These are phyloP conservation scores for Sphagnurus paluster DNA, from an alignment of 1,284 basidiomycete species.

Conservation along the genomic window DNA sequence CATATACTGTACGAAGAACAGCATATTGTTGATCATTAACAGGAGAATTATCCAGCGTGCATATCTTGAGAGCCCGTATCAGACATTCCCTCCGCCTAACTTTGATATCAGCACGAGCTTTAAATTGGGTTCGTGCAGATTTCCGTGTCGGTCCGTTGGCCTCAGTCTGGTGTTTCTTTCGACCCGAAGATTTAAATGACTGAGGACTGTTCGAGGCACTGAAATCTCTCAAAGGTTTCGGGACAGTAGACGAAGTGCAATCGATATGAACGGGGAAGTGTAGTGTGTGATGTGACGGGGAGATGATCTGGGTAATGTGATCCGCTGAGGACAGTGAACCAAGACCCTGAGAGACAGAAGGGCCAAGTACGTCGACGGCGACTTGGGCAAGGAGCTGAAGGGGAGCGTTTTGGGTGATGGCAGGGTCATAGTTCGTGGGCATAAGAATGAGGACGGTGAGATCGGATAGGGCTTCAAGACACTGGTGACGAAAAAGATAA, in stretches of 20 bases:
- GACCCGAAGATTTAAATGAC: constrained; percentile 23
- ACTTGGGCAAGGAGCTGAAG: constrained; percentile 42
- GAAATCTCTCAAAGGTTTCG: constrained; percentile 25
- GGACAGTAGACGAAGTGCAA: constrained; percentile 20
- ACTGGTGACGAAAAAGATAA: constrained; percentile 21
- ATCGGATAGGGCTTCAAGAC: constrained; percentile 22
- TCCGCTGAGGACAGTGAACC: background rate
- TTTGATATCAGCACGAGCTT: constrained; percentile 30
- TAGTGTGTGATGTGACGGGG: constrained; percentile 9
- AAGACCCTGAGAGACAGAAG: constrained; percentile 9
- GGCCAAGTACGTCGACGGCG: constrained; percentile 29
- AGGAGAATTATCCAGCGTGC: constrained; percentile 55
- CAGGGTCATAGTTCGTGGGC: constrained; percentile 11
- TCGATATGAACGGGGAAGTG: constrained; percentile 24
- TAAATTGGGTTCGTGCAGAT: constrained; percentile 22
- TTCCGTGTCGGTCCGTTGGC: constrained; percentile 26
- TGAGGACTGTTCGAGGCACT: constrained; percentile 25
- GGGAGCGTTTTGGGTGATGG: constrained; percentile 34
- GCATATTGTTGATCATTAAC: constrained; percentile 52
- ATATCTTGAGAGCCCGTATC: constrained; percentile 46
- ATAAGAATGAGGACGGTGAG: constrained; percentile 25
- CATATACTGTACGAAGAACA: constrained; percentile 57
- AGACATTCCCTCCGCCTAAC: constrained; percentile 37
- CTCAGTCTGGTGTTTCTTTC: constrained; percentile 24
- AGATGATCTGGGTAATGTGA: background rate